Evolutionary conservation across 305 asterid species (phyloP).

Genomic region (Ilex paraguariensis): DNA sequence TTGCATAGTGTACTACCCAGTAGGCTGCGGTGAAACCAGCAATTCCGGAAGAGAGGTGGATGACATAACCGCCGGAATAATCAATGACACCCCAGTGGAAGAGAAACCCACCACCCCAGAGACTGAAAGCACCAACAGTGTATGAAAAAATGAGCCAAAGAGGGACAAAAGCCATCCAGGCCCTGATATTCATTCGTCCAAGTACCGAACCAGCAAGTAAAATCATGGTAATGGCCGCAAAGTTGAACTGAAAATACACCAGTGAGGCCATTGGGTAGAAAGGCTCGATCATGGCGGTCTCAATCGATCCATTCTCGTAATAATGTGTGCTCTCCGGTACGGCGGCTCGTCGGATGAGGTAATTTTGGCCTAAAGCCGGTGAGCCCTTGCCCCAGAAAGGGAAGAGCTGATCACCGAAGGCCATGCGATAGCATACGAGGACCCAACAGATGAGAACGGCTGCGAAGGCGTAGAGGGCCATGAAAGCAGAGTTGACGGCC

Average conservation of each 20-base stretch:
- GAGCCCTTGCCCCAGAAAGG: slow-evolving; percentile 80
- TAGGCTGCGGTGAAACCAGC: slow-evolving; percentile 82
- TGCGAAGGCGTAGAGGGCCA: slow-evolving; percentile 93
- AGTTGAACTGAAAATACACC: slow-evolving; percentile 72
- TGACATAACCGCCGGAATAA: slow-evolving; percentile 75
- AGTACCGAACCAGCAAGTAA: slow-evolving; percentile 67
- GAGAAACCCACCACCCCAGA: slow-evolving; percentile 80
- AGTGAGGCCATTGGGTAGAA: slow-evolving; percentile 76
- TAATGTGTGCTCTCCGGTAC: slow-evolving; percentile 54
- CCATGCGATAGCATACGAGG: slow-evolving; percentile 63
- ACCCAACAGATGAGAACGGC: slow-evolving; percentile 92
- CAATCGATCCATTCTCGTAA: slow-evolving; percentile 33
- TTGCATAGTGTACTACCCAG: slow-evolving; percentile 29
- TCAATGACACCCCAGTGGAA: slow-evolving; percentile 81
- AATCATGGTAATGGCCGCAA: slow-evolving; percentile 74
- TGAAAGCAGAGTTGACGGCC: slow-evolving; percentile 94
- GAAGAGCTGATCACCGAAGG: slow-evolving; percentile 74
- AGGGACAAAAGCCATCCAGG: slow-evolving; percentile 87
- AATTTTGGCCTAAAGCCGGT: slow-evolving; percentile 47
- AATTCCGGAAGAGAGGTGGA: slow-evolving; percentile 73
- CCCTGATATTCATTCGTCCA: slow-evolving; percentile 68
- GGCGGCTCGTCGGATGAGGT: slow-evolving; percentile 43
- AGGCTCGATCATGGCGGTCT: slow-evolving; percentile 45
- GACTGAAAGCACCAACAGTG: slow-evolving; percentile 65
- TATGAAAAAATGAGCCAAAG: slow-evolving; percentile 68